Evolutionary conservation across 2,329 filamentous ascomycete genomes (phyloP).

Genomic region (Coleophoma cylindrospora): DNA sequence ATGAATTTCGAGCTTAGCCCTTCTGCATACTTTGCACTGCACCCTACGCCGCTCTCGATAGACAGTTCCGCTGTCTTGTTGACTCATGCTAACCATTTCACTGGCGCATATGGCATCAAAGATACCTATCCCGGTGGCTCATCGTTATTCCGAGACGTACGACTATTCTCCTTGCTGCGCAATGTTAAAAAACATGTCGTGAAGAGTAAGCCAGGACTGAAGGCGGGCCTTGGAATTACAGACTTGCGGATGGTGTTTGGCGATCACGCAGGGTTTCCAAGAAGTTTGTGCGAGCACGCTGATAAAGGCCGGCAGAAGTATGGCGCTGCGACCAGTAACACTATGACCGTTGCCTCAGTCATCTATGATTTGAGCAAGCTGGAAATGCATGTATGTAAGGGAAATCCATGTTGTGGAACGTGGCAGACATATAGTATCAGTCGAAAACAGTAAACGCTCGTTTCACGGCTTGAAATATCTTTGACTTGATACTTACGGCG

Average conservation of each 20-base stretch:
- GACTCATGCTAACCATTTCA: neutral
- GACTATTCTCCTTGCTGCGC: neutral
- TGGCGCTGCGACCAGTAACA: neutral
- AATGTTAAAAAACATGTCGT: neutral
- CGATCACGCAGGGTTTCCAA: neutral
- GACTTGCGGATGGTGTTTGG: neutral
- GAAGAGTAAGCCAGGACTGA: neutral
- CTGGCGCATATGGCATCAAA: neutral
- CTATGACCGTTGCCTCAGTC: neutral
- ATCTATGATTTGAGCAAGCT: neutral
- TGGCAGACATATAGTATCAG: neutral
- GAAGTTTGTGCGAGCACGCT: neutral
- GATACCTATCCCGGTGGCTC: neutral
- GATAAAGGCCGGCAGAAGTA: neutral
- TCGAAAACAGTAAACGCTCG: too few relatives aligned
- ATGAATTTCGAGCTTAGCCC: constrained; percentile 16
- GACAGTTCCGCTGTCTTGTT: neutral
- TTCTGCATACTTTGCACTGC: neutral
- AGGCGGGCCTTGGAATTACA: neutral
- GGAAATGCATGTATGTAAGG: neutral
- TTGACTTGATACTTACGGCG: too few relatives aligned
- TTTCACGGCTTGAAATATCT: too few relatives aligned
- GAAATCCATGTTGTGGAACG: neutral
- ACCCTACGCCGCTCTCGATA: neutral
- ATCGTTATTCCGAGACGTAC: neutral